Percentiles rank a stretch among this genome's conserved stretches.
Conservation (phyloP, 176 grass and related monocot genomes). For the Panicum miliaceum region DNA sequence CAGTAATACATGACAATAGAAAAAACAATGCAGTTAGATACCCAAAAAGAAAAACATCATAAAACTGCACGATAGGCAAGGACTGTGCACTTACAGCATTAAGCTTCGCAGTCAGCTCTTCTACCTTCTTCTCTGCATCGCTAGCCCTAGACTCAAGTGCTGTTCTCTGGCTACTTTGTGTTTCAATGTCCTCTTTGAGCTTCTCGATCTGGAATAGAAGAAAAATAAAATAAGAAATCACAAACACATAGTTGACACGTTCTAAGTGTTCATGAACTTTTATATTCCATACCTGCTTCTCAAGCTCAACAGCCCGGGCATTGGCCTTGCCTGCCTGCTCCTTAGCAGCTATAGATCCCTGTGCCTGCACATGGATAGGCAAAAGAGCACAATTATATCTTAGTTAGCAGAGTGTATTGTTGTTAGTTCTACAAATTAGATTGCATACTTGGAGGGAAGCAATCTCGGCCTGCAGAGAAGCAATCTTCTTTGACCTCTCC, state of each 20-base stretch:
- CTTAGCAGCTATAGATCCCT: constrained; percentile 63
- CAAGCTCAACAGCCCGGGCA: constrained; percentile 58
- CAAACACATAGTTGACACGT: not conserved
- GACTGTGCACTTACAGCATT: constrained; percentile 58
- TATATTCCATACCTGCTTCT: constrained; percentile 63
- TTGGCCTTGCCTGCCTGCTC: constrained; percentile 66
- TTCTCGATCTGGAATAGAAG: constrained; percentile 54
- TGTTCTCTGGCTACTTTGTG: constrained; percentile 56
- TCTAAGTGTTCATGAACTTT: constrained; percentile 7
- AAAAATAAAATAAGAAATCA: constrained; percentile 34
- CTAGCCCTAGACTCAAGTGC: constrained; percentile 54
- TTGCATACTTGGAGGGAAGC: constrained; percentile 60
- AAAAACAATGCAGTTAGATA: not conserved
- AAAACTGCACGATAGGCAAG: not conserved
- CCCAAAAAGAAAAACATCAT: not conserved
- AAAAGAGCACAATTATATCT: not conserved
- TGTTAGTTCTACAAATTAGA: not conserved
- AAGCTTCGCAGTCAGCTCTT: constrained; percentile 65
- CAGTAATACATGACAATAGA: not conserved
- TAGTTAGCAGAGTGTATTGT: not conserved
- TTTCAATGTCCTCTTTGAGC: constrained; percentile 66
- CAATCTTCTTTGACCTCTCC: constrained; percentile 68
- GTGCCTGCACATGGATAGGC: constrained; percentile 46
- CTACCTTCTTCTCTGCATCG: constrained; percentile 62
- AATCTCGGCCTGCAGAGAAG: constrained; percentile 70